Conservation (phyloP, 2,329 filamentous ascomycete species). For the Claviceps sp. region DNA sequence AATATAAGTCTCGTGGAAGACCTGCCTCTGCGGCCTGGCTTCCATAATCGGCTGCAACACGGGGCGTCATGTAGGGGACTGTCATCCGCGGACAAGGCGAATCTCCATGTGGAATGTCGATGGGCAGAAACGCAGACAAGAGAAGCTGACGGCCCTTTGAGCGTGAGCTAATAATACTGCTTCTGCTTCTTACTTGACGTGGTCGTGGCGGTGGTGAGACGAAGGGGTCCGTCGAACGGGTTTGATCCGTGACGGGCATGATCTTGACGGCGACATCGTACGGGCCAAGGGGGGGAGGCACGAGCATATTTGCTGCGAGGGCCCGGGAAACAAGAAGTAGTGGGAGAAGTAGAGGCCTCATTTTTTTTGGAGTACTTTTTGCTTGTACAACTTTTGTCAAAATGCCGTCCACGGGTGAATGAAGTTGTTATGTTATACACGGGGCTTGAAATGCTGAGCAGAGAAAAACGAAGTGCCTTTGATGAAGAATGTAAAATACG, state of each 20-base stretch:
- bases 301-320: conserved; percentile 6
- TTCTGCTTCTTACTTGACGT: no score
- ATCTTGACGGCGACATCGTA: conserved; percentile 16
- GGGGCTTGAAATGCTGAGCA: no score
- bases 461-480: no score
- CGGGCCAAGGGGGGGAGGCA: conserved; percentile 17
- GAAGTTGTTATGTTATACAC: no score
- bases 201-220: background rate
- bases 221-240: conserved; percentile 7
- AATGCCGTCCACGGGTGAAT: no score
- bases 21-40: conserved; percentile 13
- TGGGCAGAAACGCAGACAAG: conserved; percentile 19
- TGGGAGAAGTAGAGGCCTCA: background rate
- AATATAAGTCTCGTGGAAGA: conserved; percentile 18
- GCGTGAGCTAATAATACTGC: background rate
- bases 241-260: conserved; percentile 16
- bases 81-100: conserved; percentile 9
- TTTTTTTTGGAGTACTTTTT: conserved; percentile 2
- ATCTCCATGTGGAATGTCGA: conserved; percentile 8
- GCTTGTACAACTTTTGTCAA: background rate
- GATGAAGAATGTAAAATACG: no score
- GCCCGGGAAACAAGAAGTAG: background rate
- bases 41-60: conserved; percentile 18
- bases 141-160: background rate
- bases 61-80: conserved; percentile 21